Conservation (phyloP, 2,329 filamentous ascomycete genomes). For the Cryoendolithus antarcticus region DNA sequence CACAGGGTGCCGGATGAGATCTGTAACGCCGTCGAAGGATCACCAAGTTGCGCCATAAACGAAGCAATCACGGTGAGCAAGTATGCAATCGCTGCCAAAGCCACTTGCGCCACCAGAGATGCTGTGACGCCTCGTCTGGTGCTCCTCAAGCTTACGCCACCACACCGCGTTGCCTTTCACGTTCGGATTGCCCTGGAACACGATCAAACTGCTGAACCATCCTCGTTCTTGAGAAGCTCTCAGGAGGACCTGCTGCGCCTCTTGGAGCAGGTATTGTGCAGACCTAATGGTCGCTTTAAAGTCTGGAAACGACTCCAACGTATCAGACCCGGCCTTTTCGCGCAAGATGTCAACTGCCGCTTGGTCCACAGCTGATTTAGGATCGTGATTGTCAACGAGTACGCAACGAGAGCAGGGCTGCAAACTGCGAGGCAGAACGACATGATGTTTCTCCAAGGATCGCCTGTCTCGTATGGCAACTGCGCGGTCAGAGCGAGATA, state of each 20-base stretch:
- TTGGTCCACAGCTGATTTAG: conserved; percentile 11
- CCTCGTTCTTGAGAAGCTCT: too few relatives aligned
- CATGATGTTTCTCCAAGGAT: conserved; percentile 12
- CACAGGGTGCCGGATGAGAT: conserved; percentile 13
- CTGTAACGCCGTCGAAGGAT: conserved; percentile 10
- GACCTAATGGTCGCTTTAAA: too few relatives aligned
- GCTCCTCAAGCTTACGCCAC: conserved; percentile 1
- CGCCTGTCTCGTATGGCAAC: conserved; percentile 14
- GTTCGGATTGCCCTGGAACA: too few relatives aligned
- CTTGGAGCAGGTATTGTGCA: too few relatives aligned
- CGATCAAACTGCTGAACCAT: too few relatives aligned
- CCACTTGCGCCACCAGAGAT: conserved; percentile 14
- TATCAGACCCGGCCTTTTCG: too few relatives aligned
- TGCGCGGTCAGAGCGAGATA: conserved; percentile 15
- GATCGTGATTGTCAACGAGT: conserved; percentile 14
- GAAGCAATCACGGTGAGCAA: conserved; percentile 11
- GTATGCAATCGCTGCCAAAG: conserved; percentile 11
- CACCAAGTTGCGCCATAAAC: conserved; percentile 9
- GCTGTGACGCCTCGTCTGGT: conserved; percentile 12
- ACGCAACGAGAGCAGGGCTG: conserved; percentile 15
- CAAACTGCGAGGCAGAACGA: conserved; percentile 12
- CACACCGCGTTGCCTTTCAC: too few relatives aligned
- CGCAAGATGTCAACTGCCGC: too few relatives aligned
- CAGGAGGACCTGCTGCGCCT: too few relatives aligned
- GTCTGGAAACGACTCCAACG: too few relatives aligned